Base-by-base conservation (phyloP, 768 basidiomycete species). In the Amanita muscaria region DNA sequence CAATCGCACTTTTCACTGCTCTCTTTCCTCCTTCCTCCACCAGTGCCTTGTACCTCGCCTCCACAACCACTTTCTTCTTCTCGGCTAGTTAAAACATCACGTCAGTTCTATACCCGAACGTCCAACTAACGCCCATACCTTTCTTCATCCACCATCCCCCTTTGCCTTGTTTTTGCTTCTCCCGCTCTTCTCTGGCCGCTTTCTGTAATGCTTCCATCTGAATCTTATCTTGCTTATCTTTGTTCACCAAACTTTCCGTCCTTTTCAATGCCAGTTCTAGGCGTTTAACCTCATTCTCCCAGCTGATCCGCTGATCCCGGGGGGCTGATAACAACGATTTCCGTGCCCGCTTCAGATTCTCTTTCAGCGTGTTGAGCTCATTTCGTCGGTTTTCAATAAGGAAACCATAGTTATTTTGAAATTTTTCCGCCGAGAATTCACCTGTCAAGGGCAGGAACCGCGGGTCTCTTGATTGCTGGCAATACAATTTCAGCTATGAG, bases 1-100 rank as follows among this genome's bases (percentile, higher is more conserved):
- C 88, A 22, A 94, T 79, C 4, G 79, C 88, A 62, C 84, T 91
- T 58, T 84, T 88, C 42, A 93, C 86, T 1, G 89, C 88, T 3
- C 71, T 64, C 51, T 77, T 79, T 6, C 93, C 91, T 3, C 90
- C 91, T 45, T 74, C 67, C 14, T 73, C 72, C 4, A 84, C 81
- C 33, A 92, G 70, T 5, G 83, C 83, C 19, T 91, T 83, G 58
- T 86, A 88, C 47, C 82, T 74, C 12, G 90, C 86, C 43, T 80
- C 77, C 45, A 79, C 63, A 1, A 94, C 54, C 21, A 91, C 52
- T 44, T 82, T 73, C 54, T 80, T 85, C 69, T 88, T 80, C 53
- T 88, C 88, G 40, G 77, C 89, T 93, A 60, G 40, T 50, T 35
- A 41, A 25, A 21, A 30, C 30, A n/a, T n/a, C 43, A 41, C 14